Base-by-base conservation (phyloP, 352 stramenopile species). In the Globisporangium canariense region DNA sequence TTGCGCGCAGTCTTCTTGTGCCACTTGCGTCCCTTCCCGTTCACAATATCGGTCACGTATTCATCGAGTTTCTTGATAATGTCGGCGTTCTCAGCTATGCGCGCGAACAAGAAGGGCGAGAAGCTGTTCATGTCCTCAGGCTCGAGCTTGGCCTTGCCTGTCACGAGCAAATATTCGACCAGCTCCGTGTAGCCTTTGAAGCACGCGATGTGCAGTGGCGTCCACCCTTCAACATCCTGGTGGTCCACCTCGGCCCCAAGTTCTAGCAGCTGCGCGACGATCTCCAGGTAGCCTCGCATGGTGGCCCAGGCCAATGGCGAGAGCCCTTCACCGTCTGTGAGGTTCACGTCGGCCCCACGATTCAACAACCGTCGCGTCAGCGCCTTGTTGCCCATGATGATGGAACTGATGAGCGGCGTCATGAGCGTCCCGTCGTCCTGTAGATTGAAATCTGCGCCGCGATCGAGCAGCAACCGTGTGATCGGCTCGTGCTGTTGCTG, bases 321-420 rank as follows among this genome's bases (percentile, higher is more conserved):
- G 41, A 91, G 74, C 0, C 83, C 82, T 45, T 93, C 80, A 0
- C 66, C 71, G 16, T 93, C 83, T 5, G 71, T 62, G 11, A 91
- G 58, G 13, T 90, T 76, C 10, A 82, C 71, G 47, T 90, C 69
- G 0, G 81, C 83, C 0, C 83, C 81, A 36, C 70, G 68, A 62
- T 85, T 79, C 7, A 93, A 57, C 2, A 91, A 71, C 6, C 79
- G 67, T 38, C 79, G 69, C 40, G 85, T 85, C 3, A 94, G 56
- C 22, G 82, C 77, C 63, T 93, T 93, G 68, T 93, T 93, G 50
- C 81, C 85, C 85, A 93, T 94, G 60, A 94, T 83, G 64, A 90
- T 86, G 1, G 77, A 77, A 47, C 76, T 91, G 62, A 88, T 86
- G 22, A 94, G 71, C 41, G 85, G 79, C n/a, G 81, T 83, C 43